Evolutionary conservation across 371 early-diverging fungal species (phyloP).

Genomic region (Parasitella parasitica): DNA sequence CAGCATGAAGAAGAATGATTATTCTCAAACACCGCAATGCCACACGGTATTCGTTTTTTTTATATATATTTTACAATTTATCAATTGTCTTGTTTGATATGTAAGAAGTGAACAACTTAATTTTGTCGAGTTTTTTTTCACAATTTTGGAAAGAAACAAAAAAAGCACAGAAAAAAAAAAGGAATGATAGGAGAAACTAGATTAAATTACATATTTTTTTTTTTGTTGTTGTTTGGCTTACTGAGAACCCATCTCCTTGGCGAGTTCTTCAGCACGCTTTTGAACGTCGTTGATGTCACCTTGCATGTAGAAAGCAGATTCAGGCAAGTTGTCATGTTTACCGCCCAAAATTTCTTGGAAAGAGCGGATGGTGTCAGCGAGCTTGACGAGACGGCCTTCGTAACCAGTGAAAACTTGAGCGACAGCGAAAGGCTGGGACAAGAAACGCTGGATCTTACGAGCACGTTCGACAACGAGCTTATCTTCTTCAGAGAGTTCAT

Average conservation of each 20-base stretch:
- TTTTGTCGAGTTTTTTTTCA: too few relatives aligned
- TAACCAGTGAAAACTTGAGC: constrained; percentile 97
- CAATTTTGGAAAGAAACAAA: not conserved
- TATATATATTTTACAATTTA: not conserved
- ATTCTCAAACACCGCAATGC: too few relatives aligned
- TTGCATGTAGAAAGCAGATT: constrained; percentile 96
- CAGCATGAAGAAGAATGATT: too few relatives aligned
- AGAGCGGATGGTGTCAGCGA: constrained; percentile 93
- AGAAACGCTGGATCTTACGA: constrained; percentile 93
- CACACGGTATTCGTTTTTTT: too few relatives aligned
- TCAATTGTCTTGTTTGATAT: not conserved
- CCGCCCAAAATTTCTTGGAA: constrained; percentile 96
- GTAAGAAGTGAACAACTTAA: not conserved
- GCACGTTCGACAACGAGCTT: constrained; percentile 95
- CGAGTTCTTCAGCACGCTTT: constrained; percentile 89
- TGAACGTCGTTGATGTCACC: constrained; percentile 93
- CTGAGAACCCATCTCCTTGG: constrained; percentile 48
- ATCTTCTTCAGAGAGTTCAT: constrained; percentile 96
- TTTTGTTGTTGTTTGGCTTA: too few relatives aligned
- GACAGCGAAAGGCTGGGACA: constrained; percentile 96
- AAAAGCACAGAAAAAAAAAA: not conserved
- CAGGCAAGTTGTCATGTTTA: constrained; percentile 93
- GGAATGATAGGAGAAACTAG: too few relatives aligned
- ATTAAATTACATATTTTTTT: constrained; percentile 8
- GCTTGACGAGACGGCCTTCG: constrained; percentile 89